phyloP scores from a whole-genome alignment of 768 basidiomycete genomes.

The Lactifluus piperatus region DNA sequence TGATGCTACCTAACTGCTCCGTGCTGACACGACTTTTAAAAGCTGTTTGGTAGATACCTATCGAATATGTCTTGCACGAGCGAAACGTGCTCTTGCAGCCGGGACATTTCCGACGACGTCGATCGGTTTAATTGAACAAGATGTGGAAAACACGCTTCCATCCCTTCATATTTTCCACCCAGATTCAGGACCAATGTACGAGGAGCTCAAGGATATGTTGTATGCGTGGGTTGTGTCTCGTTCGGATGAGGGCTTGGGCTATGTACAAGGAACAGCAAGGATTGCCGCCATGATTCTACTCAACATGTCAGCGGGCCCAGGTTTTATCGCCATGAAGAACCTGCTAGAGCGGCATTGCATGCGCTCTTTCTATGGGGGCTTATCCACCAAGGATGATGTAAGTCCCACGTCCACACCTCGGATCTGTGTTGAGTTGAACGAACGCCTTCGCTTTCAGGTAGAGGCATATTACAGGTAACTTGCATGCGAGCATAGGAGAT shows the following conservation, averaged over 20 bases:
- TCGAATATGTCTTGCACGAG: constrained; percentile 61
- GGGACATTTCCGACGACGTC: constrained; percentile 59
- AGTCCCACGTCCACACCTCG: constrained; percentile 28
- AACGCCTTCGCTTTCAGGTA: constrained; percentile 39
- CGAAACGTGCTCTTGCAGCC: constrained; percentile 56
- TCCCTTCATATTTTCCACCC: constrained; percentile 72
- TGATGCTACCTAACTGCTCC: background rate
- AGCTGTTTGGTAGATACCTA: constrained; percentile 49
- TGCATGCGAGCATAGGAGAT: background rate
- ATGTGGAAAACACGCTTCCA: constrained; percentile 67
- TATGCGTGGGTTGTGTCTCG: constrained; percentile 84
- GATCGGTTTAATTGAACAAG: constrained; percentile 58
- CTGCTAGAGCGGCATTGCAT: constrained; percentile 78
- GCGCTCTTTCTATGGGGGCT: constrained; percentile 75
- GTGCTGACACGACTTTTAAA: background rate
- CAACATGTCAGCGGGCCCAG: constrained; percentile 68
- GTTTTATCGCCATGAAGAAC: constrained; percentile 79
- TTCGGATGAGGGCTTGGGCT: constrained; percentile 74
- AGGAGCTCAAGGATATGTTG: constrained; percentile 75
- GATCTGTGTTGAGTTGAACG: background rate
- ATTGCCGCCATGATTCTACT: constrained; percentile 83
- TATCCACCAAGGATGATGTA: constrained; percentile 68
- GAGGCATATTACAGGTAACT: constrained; percentile 84
- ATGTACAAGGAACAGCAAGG: constrained; percentile 57
- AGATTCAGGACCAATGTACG: constrained; percentile 68